A percentile compares a stretch with the other conserved stretches of the same genome.
These are phyloP conservation scores for Chaetoscypha palmicola DNA, from an alignment of 2,329 filamentous ascomycete species.

Conservation along the genomic window DNA sequence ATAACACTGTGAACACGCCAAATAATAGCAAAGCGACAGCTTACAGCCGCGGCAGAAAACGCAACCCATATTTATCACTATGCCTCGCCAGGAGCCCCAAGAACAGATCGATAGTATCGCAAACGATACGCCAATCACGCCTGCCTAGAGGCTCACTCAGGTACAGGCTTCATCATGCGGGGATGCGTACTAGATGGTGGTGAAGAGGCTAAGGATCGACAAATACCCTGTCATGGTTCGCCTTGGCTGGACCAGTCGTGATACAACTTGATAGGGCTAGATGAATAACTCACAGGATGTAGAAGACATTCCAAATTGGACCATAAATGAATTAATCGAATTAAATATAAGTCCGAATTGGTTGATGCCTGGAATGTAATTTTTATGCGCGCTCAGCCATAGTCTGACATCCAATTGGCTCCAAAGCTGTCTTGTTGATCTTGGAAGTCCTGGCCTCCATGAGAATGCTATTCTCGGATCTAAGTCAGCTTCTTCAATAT, in stretches of 20 bases:
- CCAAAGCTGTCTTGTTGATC: too few relatives aligned
- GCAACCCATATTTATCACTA: not conserved
- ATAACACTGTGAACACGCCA: not conserved
- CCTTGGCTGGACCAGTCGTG: not conserved
- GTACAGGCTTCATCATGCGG: not conserved
- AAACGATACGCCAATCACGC: not conserved
- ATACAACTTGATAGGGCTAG: too few relatives aligned
- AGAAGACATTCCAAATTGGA: not conserved
- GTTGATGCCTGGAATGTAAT: not conserved
- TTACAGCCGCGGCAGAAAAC: conserved; percentile 1
- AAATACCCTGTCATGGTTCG: not conserved
- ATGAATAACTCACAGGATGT: not conserved
- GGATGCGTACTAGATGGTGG: not conserved
- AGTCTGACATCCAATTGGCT: too few relatives aligned
- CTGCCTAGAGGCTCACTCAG: not conserved
- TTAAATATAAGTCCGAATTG: not conserved
- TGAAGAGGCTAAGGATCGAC: not conserved
- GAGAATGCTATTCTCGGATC: not conserved
- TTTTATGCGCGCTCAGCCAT: not conserved
- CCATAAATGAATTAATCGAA: not conserved
- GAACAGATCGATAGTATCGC: not conserved
- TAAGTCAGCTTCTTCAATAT: not conserved
- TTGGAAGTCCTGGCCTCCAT: too few relatives aligned
- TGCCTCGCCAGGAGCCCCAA: not conserved
- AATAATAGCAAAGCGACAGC: conserved; percentile 1